Base-by-base conservation (phyloP, 371 early-diverging fungal species). In the Thermomucor indicae-seudaticae region DNA sequence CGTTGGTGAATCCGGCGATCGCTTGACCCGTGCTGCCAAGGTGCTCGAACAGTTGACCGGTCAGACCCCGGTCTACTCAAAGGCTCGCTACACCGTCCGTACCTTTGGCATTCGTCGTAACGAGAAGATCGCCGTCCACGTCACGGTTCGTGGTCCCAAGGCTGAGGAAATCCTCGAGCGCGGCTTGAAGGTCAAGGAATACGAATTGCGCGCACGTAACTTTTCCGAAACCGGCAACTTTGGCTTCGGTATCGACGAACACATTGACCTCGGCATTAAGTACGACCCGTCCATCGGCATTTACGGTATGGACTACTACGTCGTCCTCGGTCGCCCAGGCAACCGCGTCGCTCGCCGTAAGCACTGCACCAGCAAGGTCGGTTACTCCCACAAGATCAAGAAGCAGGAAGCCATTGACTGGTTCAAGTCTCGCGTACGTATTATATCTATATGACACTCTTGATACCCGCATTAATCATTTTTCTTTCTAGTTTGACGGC, bases 161-260 rank as follows among this genome's bases (percentile, higher is more conserved):
- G 73, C 73, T 44, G 73, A 73, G 79, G 97, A 98, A 79, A 96
- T 99, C 72, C 84, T 99, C 39, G 96, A 98, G 83, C 94, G 96
- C 68, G 99, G 98, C 56, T 80, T 99, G 58, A 99, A 97, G 91
- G 98, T 99, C 67, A 98, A 97, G 91, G 99, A 99, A 82, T 99
- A 94, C 86, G 99, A 99, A 83, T 85, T 99, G 45, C 83, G 83
- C 70, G 78, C 80, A 50, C 72, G 83, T 71, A 98, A 98, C 92
- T 99, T 99, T 85, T 96, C 96, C 24, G 86, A 72, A 45, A 98
- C 93, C 58, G 99, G 99, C 56, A 97, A 97, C 91, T 99, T 99
- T 70, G 99, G 99, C 64, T 99, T 99, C 86, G 99, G 99, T 91
- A 93, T 99, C 83, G 90, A 97, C 68, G 99, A 99, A 85, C 99